Conservation (phyloP, 345 rosid species). For the Limnanthes douglasii region DNA sequence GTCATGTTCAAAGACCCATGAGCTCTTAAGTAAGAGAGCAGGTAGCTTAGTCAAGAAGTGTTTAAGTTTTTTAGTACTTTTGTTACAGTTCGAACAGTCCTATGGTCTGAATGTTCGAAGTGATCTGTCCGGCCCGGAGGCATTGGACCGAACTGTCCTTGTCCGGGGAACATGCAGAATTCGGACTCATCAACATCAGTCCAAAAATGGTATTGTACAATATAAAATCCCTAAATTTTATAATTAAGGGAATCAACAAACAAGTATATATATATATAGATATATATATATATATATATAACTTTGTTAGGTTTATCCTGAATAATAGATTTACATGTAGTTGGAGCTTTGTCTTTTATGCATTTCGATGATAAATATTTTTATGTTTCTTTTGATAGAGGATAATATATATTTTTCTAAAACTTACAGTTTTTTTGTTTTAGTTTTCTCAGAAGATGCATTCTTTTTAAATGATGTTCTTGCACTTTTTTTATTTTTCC, state of each 20-base stretch:
- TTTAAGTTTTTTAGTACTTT: too few relatives aligned
- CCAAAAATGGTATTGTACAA: conserved; percentile 1
- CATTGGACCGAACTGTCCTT: too few relatives aligned
- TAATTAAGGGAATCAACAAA: neutral
- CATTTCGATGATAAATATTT: conserved; percentile 34
- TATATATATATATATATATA: too few relatives aligned
- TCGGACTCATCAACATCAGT: too few relatives aligned
- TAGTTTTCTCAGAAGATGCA: conserved; percentile 41
- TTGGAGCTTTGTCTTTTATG: conserved; percentile 27
- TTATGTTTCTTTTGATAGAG: conserved; percentile 32
- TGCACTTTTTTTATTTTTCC: conserved; percentile 36
- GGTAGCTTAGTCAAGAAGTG: too few relatives aligned
- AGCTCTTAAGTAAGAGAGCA: too few relatives aligned
- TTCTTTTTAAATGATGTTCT: conserved; percentile 28
- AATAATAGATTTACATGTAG: conserved; percentile 32
- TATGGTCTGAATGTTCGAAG: too few relatives aligned
- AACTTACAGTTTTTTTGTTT: conserved; percentile 24
- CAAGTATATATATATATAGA: too few relatives aligned
- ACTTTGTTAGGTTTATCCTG: conserved; percentile 54
- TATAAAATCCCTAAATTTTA: conserved; percentile 1
- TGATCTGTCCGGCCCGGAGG: too few relatives aligned
- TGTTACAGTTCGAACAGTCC: too few relatives aligned
- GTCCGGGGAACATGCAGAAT: too few relatives aligned
- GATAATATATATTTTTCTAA: conserved; percentile 27
- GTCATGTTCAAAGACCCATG: too few relatives aligned